Evolutionary conservation across 352 stramenopile genomes (phyloP).

Genomic region (Pythium chondricola): DNA sequence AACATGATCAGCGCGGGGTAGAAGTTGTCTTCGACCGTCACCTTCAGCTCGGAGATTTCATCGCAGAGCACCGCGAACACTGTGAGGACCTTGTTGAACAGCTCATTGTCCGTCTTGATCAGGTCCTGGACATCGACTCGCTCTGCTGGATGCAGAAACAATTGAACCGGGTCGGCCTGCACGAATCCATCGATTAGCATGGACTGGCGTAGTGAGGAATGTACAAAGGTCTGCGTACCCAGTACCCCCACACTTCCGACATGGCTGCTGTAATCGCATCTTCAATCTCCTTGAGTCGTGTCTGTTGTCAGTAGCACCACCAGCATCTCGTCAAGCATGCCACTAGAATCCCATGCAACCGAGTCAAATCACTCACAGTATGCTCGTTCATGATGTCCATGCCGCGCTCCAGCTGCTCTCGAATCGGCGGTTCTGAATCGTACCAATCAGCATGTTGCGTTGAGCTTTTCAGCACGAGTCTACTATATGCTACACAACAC

Average conservation of each 20-base stretch:
- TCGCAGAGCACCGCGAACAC: conserved; percentile 87
- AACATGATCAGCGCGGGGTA: conserved; percentile 89
- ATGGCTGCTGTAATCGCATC: conserved; percentile 80
- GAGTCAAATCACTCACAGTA: too few species aligned
- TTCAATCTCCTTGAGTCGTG: conserved; percentile 84
- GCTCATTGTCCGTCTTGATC: conserved; percentile 86
- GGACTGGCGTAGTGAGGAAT: neutral
- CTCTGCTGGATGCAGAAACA: conserved; percentile 78
- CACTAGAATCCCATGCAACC: too few species aligned
- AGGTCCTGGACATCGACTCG: conserved; percentile 84
- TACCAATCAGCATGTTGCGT: too few species aligned
- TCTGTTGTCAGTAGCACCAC: too few species aligned
- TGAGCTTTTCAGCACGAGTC: neutral
- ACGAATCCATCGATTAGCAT: neutral
- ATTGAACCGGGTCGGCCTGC: conserved; percentile 75
- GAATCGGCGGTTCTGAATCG: conserved; percentile 80
- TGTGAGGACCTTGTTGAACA: conserved; percentile 87
- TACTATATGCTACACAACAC: neutral
- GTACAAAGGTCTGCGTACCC: conserved; percentile 31
- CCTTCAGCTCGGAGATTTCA: conserved; percentile 87
- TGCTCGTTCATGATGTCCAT: conserved; percentile 86
- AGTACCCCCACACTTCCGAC: conserved; percentile 88
- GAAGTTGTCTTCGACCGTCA: conserved; percentile 87
- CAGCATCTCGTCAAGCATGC: too few species aligned
- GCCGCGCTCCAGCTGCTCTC: conserved; percentile 70